These are phyloP conservation scores for Phytophthora colocasiae DNA, from an alignment of 352 stramenopile species.

Conservation along the genomic window DNA sequence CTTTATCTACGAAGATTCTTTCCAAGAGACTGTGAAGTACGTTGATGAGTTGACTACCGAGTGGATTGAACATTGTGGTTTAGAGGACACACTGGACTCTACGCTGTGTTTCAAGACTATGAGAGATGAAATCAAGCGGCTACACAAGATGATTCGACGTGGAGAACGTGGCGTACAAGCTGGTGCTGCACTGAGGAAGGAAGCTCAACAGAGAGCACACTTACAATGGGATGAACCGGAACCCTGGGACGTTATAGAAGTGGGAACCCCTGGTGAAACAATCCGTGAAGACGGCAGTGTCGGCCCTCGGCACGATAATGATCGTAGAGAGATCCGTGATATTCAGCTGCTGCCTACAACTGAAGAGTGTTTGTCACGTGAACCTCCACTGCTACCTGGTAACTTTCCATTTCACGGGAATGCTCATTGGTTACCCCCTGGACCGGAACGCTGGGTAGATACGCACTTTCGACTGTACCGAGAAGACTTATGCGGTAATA, in stretches of 20 bases:
- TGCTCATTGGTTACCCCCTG: slow-evolving; percentile 48
- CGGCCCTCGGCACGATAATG: slow-evolving; percentile 53
- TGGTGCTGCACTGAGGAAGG: slow-evolving; percentile 10
- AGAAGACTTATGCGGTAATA: slow-evolving; percentile 47
- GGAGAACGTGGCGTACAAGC: slow-evolving; percentile 21
- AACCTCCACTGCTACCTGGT: slow-evolving; percentile 39
- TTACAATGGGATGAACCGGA: neutral
- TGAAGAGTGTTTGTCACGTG: slow-evolving; percentile 37
- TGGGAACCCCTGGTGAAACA: slow-evolving; percentile 29
- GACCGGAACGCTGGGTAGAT: slow-evolving; percentile 51
- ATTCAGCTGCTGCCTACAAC: slow-evolving; percentile 49
- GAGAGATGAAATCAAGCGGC: slow-evolving; percentile 30
- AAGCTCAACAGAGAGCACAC: slow-evolving; percentile 7
- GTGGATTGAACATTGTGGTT: slow-evolving; percentile 25
- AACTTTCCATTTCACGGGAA: slow-evolving; percentile 49
- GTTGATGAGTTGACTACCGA: slow-evolving; percentile 33
- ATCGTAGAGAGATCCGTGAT: slow-evolving; percentile 37
- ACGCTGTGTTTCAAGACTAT: slow-evolving; percentile 43
- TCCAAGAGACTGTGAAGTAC: slow-evolving; percentile 33
- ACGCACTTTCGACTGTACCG: slow-evolving; percentile 56
- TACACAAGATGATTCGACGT: slow-evolving; percentile 42
- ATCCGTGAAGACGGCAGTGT: slow-evolving; percentile 27
- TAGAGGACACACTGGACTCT: slow-evolving; percentile 30
- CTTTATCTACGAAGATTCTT: slow-evolving; percentile 47
- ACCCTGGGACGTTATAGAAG: slow-evolving; percentile 41